Base-by-base conservation (phyloP, 257 asterid species). In the Solanum lycopersicoides region DNA sequence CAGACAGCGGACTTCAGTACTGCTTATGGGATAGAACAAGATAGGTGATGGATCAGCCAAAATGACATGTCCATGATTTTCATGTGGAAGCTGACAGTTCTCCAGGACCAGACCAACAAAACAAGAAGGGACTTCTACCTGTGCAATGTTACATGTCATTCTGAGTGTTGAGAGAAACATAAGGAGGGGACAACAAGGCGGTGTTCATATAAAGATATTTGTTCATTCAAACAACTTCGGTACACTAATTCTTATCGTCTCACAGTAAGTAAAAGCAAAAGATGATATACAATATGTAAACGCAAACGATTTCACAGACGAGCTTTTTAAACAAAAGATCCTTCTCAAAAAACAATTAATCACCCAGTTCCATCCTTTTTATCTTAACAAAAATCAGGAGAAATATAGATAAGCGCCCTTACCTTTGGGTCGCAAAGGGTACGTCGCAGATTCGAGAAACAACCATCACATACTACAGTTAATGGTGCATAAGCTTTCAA, bases 401-500 rank as follows among this genome's bases (percentile, higher is more conserved):
- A 25, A 53, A 73, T 23, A 41, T 44, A 28, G 10, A n/a, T 5
- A 60, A 23, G 77, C 35, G 20, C 56, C 60, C 79, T 89, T 87
- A 94, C 97, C 95, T 93, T 91, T n/a, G 97, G 95, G 47, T 86
- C 91, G 71, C 95, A 94, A 83, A 94, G 95, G 20, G 94, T 79
- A 34, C 96, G 93, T 10, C 97, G 89, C 63, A 94, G 90, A 88
- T 93, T 94, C 39, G 97, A 94, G 88, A 91, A 94, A 88, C 97
- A 94, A n/a, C 96, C 97, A 86, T 94, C 97, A 68, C 97, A 94
- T 6, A 94, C 97, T 82, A 94, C 83, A 25, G 97, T 94, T 20
- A 94, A 88, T 85, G 97, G 94, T 30, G 97, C 95, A 88, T 88
- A 90, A 9, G 96, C 92, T 76, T 88, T 91, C 75, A 88, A 39